A percentile compares a stretch with the other conserved stretches of the same genome.
Evolutionary conservation across 2,329 filamentous ascomycete species (phyloP).

Genomic region (Talaromyces sp.): DNA sequence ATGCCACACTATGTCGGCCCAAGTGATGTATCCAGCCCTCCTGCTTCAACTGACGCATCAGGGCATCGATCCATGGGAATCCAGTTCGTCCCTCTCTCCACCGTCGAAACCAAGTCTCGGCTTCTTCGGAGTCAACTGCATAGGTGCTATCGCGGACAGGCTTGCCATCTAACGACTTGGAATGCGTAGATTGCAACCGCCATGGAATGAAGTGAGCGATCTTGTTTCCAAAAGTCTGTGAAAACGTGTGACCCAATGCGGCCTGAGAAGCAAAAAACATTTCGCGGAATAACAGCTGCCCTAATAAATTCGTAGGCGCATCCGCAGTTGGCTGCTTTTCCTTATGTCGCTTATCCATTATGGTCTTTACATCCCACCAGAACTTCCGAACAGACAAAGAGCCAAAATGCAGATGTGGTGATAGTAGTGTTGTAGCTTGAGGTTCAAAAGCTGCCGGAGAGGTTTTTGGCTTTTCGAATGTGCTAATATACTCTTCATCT

Average conservation of each 20-base stretch:
- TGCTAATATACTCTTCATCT: slow-evolving; percentile 66
- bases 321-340: slow-evolving; percentile 54
- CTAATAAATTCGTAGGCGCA: slow-evolving; percentile 67
- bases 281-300: slow-evolving; percentile 73
- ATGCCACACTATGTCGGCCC: slow-evolving; percentile 73
- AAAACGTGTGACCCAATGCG: slow-evolving; percentile 62
- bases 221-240: slow-evolving; percentile 64
- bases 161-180: slow-evolving; percentile 34
- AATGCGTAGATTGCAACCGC: slow-evolving; percentile 65
- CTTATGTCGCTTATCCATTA: slow-evolving; percentile 58
- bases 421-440: slow-evolving; percentile 70
- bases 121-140: slow-evolving; percentile 60
- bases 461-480: slow-evolving; percentile 73
- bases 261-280: slow-evolving; percentile 83
- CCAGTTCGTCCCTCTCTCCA: slow-evolving; percentile 70
- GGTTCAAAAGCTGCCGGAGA: slow-evolving; percentile 72
- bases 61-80: slow-evolving; percentile 76
- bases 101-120: slow-evolving; percentile 65
- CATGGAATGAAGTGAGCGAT: slow-evolving; percentile 74
- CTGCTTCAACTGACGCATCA: slow-evolving; percentile 70
- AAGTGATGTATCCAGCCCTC: slow-evolving; percentile 82
- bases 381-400: slow-evolving; percentile 68
- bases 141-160: slow-evolving; percentile 59
- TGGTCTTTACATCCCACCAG: slow-evolving; percentile 68
- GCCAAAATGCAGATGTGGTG: slow-evolving; percentile 73